Evolutionary conservation across 2,329 filamentous ascomycete species (phyloP).

Genomic region (Aspergillus tubingensis): DNA sequence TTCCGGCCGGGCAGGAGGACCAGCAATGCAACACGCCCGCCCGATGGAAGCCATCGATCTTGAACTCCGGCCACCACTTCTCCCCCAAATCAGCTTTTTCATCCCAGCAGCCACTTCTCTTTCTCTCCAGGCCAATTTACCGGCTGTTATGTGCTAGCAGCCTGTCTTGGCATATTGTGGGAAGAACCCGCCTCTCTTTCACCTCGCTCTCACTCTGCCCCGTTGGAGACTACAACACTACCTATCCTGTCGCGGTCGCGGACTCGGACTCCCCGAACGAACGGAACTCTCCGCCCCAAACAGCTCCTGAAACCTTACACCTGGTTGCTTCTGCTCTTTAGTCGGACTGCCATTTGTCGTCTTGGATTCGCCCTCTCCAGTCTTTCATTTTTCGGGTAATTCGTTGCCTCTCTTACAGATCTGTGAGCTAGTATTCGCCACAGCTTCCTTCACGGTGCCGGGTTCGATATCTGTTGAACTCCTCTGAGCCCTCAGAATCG

Average conservation of each 20-base stretch:
- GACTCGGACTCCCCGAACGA: constrained; percentile 25
- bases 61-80: neutral
- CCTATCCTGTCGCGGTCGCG: constrained; percentile 17
- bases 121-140: neutral
- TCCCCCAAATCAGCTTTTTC: constrained; percentile 10
- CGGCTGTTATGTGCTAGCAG: neutral
- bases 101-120: constrained; percentile 6
- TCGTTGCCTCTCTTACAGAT: neutral
- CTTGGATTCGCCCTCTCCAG: neutral
- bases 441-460: neutral
- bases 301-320: neutral
- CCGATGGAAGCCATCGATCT: neutral
- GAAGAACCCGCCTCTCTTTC: neutral
- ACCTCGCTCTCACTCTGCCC: neutral
- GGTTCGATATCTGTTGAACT: neutral
- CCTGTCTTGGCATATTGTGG: neutral
- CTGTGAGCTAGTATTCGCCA: neutral
- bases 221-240: constrained; percentile 4
- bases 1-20: constrained; percentile 15
- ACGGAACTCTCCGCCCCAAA: constrained; percentile 10
- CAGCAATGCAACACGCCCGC: constrained; percentile 13
- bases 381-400: neutral
- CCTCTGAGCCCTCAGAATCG: neutral
- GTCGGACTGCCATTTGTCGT: neutral
- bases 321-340: neutral